A percentile compares a stretch with the other conserved stretches of the same genome.
Conservation (phyloP, 1,284 basidiomycete species). For the Quambalaria eucalypti region DNA sequence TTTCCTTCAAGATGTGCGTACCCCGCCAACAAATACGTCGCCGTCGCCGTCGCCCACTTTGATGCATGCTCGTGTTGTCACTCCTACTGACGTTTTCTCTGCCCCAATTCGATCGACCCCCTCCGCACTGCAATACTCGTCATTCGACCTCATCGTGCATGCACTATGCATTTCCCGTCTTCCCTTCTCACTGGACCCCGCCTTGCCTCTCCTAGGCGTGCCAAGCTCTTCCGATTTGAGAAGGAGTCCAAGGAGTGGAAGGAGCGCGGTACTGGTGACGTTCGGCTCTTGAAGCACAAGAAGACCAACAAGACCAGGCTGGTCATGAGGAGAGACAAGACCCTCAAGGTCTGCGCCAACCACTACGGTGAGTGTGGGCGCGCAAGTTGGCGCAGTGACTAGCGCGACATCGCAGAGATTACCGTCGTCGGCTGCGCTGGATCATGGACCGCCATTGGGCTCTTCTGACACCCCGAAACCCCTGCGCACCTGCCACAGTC, state of each 20-base stretch:
- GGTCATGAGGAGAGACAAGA: slow-evolving; percentile 99
- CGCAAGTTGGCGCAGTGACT: background rate
- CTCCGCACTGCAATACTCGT: no score
- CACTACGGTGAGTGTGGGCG: slow-evolving; percentile 81
- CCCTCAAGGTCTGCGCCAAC: slow-evolving; percentile 98
- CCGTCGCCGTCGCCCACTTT: background rate
- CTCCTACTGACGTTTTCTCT: no score
- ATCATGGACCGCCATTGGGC: no score
- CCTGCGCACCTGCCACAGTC: background rate
- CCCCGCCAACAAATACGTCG: background rate
- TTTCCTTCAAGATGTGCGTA: slow-evolving; percentile 89
- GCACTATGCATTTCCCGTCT: background rate
- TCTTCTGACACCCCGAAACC: background rate
- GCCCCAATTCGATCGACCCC: no score
- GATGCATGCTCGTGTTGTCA: no score
- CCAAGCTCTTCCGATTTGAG: slow-evolving; percentile 96
- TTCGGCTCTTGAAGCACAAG: slow-evolving; percentile 59
- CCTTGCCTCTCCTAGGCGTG: slow-evolving; percentile 61
- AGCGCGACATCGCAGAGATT: no score
- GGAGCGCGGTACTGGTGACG: slow-evolving; percentile 59
- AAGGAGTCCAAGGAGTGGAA: slow-evolving; percentile 81
- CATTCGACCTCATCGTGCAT: background rate
- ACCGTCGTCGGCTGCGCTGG: no score
- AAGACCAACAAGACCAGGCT: slow-evolving; percentile 80
- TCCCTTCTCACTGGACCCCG: background rate